Evolutionary conservation across 108 stramenopile species (phyloP).

Genomic region (Nannochloropsis salina): DNA sequence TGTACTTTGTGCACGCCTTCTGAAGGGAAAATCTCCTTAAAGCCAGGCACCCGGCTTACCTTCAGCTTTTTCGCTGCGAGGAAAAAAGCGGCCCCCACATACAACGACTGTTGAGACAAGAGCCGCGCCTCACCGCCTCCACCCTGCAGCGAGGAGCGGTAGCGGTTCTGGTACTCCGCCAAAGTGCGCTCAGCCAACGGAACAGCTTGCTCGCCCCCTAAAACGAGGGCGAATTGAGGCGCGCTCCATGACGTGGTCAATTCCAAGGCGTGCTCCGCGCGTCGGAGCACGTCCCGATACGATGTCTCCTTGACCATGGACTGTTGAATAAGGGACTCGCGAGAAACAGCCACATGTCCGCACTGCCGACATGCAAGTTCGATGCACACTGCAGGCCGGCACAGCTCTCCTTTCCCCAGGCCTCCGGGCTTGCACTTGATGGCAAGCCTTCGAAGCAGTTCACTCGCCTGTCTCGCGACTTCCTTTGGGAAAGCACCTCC

Average conservation of each 20-base stretch:
- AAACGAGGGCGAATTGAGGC: neutral
- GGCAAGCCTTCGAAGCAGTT: neutral
- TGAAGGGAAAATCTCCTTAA: too few relatives aligned
- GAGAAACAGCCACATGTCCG: neutral
- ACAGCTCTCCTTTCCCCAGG: neutral
- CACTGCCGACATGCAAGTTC: neutral
- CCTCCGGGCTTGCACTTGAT: constrained; percentile 7
- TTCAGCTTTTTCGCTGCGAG: neutral
- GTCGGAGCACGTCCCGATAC: constrained; percentile 10
- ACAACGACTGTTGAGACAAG: neutral
- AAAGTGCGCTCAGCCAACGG: neutral
- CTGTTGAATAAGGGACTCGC: neutral
- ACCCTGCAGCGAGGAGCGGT: neutral
- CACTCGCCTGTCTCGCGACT: neutral
- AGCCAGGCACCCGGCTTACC: neutral
- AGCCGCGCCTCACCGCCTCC: neutral
- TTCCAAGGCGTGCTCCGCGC: neutral
- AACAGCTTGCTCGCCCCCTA: neutral
- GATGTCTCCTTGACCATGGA: constrained; percentile 10
- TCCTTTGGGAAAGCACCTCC: neutral
- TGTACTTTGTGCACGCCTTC: too few relatives aligned
- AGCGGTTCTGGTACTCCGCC: neutral
- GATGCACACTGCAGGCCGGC: neutral
- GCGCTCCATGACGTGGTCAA: neutral
- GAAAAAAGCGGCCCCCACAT: neutral